Evolutionary conservation across 768 basidiomycete genomes (phyloP).

Genomic region (Pulveroboletus frians): DNA sequence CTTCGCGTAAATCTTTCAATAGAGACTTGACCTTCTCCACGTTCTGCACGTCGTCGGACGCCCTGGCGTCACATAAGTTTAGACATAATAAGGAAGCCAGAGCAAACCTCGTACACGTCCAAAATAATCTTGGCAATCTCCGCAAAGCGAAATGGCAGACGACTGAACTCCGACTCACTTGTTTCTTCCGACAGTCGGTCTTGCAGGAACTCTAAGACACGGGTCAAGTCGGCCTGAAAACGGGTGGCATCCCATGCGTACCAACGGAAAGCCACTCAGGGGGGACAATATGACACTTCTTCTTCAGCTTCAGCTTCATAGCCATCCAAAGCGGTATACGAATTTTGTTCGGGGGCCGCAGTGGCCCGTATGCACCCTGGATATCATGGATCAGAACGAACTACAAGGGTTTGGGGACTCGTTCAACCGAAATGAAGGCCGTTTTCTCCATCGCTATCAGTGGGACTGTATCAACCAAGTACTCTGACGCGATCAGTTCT

Average conservation of each 20-base stretch:
- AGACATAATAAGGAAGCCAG: not conserved
- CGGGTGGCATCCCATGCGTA: slow-evolving; percentile 33
- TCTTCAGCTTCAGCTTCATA: slow-evolving; percentile 86
- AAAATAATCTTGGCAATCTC: slow-evolving; percentile 89
- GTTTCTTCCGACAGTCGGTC: slow-evolving; percentile 72
- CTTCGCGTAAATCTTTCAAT: slow-evolving; percentile 93
- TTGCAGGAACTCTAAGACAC: slow-evolving; percentile 68
- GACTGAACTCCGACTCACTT: slow-evolving; percentile 64
- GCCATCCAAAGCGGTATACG: slow-evolving; percentile 97
- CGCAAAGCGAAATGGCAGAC: slow-evolving; percentile 80
- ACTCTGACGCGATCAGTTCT: slow-evolving; percentile 82
- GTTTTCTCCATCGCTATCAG: slow-evolving; percentile 88
- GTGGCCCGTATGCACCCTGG: slow-evolving; percentile 90
- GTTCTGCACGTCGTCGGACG: slow-evolving; percentile 82
- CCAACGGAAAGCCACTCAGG: slow-evolving; percentile 88
- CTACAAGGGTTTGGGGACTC: slow-evolving; percentile 10
- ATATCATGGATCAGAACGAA: slow-evolving; percentile 5
- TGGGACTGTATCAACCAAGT: slow-evolving; percentile 81
- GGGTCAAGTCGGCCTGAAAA: not conserved
- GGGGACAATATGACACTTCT: slow-evolving; percentile 88
- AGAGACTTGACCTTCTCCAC: slow-evolving; percentile 81
- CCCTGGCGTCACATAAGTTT: slow-evolving; percentile 42
- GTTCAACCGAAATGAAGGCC: slow-evolving; percentile 79
- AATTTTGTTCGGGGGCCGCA: slow-evolving; percentile 80
- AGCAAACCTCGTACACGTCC: slow-evolving; percentile 66